Base-by-base conservation (phyloP, 164 flowering plant species). In the Vitis riparia region DNA sequence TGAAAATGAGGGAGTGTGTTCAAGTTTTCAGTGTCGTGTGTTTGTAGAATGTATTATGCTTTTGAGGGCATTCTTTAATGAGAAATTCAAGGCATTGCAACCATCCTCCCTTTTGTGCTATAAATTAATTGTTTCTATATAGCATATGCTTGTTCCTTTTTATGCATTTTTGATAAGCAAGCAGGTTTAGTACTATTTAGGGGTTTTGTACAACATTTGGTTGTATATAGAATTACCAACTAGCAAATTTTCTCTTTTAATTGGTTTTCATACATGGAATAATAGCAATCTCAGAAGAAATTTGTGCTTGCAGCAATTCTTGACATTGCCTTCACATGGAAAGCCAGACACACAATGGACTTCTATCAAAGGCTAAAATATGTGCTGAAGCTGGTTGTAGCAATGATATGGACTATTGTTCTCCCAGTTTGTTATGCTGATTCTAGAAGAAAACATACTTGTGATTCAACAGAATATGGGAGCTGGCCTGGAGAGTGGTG, bases 281-380 rank as follows among this genome's bases (percentile, higher is more conserved):
- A 59, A 23, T 51, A 29, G 59, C 64, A 56, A 29, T 23, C 61
- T 68, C 9, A 70, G 29, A 4, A 50, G 51, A 29, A 15, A 13
- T 17, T 67, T 61, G 10, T 9, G 29, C 7, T 71, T 89, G 84
- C 91, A 95, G 99, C 88, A 32, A 80, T 81, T 69, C 88, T 95
- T 72, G 99, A 95, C 71, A 87, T 95, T 76, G 70, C 71, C 68
- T 93, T 95, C 71, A 86, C 88, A 56, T 93, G 99, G 99, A 93
- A 91, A 82, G 92, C 93, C 23, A 82, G 94, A 73, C 50, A 62
- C 6, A 83, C 85, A 56, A 91, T 90, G 91, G 86, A 81, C 62
- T 77, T 67, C 71, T 75, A 73, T 66, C 80, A 82, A 67, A 86
- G 66, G 14, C 55, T 66, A 11, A 90, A 88, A 82, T 77, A 78